Percentiles rank a stretch among this genome's conserved stretches.
phyloP scores from a whole-genome alignment of 208 protist species.

The Trypanosomatidae sp. region DNA sequence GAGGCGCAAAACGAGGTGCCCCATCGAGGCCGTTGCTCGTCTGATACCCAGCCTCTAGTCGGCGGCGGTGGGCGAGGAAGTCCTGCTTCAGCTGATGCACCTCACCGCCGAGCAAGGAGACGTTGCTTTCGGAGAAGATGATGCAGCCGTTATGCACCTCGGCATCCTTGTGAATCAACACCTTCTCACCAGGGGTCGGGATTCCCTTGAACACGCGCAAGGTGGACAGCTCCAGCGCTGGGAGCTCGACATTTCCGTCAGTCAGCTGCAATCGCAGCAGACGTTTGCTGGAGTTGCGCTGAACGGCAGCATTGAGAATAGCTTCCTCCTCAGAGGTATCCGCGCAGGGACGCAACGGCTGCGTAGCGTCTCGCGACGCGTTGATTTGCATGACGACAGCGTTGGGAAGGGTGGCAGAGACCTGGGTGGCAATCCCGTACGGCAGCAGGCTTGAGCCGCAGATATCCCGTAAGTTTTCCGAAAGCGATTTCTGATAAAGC shows the following conservation, averaged over 20 bases:
- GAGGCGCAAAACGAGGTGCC: constrained; percentile 70
- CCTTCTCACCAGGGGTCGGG: constrained; percentile 74
- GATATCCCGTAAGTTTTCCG: constrained; percentile 66
- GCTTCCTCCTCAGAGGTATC: constrained; percentile 60
- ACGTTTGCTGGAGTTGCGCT: constrained; percentile 49
- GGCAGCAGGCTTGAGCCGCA: constrained; percentile 52
- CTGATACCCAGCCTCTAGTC: constrained; percentile 48
- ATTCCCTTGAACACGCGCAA: constrained; percentile 57
- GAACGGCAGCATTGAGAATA: constrained; percentile 37
- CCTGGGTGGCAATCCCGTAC: constrained; percentile 51
- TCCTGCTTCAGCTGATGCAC: constrained; percentile 75
- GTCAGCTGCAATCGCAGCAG: constrained; percentile 73
- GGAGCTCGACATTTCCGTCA: constrained; percentile 69
- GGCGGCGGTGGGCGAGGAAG: constrained; percentile 50
- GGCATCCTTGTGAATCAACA: constrained; percentile 59
- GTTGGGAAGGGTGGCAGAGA: constrained; percentile 33
- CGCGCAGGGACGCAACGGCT: constrained; percentile 74
- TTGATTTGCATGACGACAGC: constrained; percentile 76
- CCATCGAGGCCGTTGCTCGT: constrained; percentile 56
- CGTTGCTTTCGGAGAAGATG: constrained; percentile 63
- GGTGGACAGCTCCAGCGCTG: constrained; percentile 74
- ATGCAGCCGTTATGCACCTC: constrained; percentile 76
- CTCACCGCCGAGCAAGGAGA: constrained; percentile 63
- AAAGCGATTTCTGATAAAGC: constrained; percentile 54
- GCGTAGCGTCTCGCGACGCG: constrained; percentile 72